Conservation (phyloP, 345 rosid genomes). For the Erodium maritimum region DNA sequence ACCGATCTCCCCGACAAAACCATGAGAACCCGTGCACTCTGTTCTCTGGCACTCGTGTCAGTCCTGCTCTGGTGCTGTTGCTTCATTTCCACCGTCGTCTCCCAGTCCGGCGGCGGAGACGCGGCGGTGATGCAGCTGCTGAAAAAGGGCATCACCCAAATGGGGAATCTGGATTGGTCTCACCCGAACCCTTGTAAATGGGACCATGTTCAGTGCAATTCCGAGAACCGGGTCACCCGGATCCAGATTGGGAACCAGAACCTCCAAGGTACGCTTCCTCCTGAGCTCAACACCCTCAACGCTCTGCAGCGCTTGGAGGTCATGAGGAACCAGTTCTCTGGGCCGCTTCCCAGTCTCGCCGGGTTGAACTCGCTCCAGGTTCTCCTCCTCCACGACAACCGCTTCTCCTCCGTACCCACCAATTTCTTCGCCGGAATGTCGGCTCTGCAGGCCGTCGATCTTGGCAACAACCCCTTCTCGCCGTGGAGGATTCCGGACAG, state of each 20-base stretch:
- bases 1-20: too few species aligned
- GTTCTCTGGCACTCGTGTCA: too few species aligned
- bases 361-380: constrained; percentile 30
- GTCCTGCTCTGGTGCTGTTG: too few species aligned
- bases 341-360: constrained; percentile 44
- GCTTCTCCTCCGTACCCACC: constrained; percentile 31
- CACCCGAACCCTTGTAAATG: constrained; percentile 56
- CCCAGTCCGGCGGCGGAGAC: constrained; percentile 10
- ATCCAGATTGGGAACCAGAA: constrained; percentile 45
- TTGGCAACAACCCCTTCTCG: constrained; percentile 36
- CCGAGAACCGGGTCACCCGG: constrained; percentile 21
- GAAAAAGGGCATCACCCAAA: constrained; percentile 25
- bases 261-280: constrained; percentile 42
- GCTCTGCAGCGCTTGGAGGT: constrained; percentile 34
- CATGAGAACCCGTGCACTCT: too few species aligned
- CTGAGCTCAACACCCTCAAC: constrained; percentile 37
- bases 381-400: constrained; percentile 24
- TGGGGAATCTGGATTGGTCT: constrained; percentile 41
- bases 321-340: constrained; percentile 33
- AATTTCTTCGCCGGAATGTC: constrained; percentile 52
- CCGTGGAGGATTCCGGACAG: constrained; percentile 46
- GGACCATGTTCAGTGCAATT: constrained; percentile 26
- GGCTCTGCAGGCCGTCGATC: constrained; percentile 22
- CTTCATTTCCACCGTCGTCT: too few species aligned
- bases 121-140: constrained; percentile 18